These are phyloP conservation scores for Lentinula lateritia DNA, from an alignment of 768 basidiomycete genomes.

Conservation along the genomic window DNA sequence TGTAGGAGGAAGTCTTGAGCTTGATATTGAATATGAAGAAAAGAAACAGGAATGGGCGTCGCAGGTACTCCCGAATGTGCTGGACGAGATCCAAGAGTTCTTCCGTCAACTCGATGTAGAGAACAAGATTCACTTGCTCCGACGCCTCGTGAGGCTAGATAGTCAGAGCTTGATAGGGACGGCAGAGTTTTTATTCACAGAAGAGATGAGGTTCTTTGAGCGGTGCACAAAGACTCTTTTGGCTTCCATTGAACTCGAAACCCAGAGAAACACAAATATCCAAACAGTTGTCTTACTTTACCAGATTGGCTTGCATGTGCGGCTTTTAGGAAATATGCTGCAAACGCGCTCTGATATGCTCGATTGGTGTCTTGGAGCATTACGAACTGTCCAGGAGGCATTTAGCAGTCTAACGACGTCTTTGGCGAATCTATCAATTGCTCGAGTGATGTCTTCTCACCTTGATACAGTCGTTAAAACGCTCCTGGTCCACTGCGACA, in stretches of 20 bases:
- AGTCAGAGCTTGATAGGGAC: slow-evolving; percentile 43
- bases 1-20: background rate
- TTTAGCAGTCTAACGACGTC: slow-evolving; percentile 32
- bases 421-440: slow-evolving; percentile 42
- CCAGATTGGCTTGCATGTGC: slow-evolving; percentile 44
- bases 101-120: slow-evolving; percentile 52
- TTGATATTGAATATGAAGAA: slow-evolving; percentile 19
- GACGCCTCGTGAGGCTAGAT: slow-evolving; percentile 54
- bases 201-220: slow-evolving; percentile 51
- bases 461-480: slow-evolving; percentile 36
- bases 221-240: slow-evolving; percentile 26
- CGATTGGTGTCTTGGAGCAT: slow-evolving; percentile 36
- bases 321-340: slow-evolving; percentile 42
- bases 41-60: slow-evolving; percentile 43
- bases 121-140: slow-evolving; percentile 46
- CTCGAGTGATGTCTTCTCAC: slow-evolving; percentile 37
- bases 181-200: slow-evolving; percentile 65
- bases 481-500: slow-evolving; percentile 15
- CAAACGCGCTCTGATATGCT: slow-evolving; percentile 30
- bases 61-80: slow-evolving; percentile 49
- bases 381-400: slow-evolving; percentile 39
- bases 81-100: slow-evolving; percentile 51
- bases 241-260: slow-evolving; percentile 22
- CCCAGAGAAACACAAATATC: slow-evolving; percentile 17
- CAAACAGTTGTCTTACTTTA: slow-evolving; percentile 36